Evolutionary conservation across 2,329 filamentous ascomycete genomes (phyloP).

Genomic region (Endothia cerciana): DNA sequence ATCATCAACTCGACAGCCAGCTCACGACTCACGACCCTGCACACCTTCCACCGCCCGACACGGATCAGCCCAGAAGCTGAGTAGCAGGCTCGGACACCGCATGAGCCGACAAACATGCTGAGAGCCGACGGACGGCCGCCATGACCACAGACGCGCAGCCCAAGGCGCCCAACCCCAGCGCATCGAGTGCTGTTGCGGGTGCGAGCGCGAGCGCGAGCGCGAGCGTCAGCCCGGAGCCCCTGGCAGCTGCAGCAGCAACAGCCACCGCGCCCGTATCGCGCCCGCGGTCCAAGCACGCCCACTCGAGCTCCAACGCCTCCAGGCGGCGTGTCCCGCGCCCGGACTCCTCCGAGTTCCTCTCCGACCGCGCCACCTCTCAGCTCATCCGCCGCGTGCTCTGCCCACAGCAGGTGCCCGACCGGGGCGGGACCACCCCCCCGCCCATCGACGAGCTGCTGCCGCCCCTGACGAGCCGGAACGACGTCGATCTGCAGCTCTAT

Average conservation of each 20-base stretch:
- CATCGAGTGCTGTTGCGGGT: conserved; percentile 4
- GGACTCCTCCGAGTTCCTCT: conserved; percentile 55
- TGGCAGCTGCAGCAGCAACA: conserved; percentile 15
- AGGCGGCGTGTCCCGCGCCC: conserved; percentile 22
- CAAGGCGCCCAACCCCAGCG: conserved; percentile 24
- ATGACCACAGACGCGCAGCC: conserved; percentile 26
- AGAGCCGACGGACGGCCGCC: conserved; percentile 18
- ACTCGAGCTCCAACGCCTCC: conserved; percentile 32
- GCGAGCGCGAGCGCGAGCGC: not conserved
- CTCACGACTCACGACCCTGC: not conserved
- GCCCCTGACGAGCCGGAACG: conserved; percentile 90
- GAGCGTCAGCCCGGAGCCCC: conserved; percentile 13
- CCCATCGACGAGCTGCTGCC: conserved; percentile 84
- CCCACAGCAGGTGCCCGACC: conserved; percentile 66
- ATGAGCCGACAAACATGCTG: conserved; percentile 18
- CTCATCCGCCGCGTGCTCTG: conserved; percentile 86
- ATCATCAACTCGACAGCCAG: not conserved
- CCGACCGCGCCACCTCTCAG: conserved; percentile 77
- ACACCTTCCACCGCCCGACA: not conserved
- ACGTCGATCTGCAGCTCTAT: conserved; percentile 91
- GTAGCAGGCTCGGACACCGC: not conserved
- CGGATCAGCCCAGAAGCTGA: not conserved
- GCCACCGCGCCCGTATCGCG: conserved; percentile 33
- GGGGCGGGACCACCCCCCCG: conserved; percentile 54
- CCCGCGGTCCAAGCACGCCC: conserved; percentile 34